Base-by-base conservation (phyloP, 1,284 basidiomycete species). In the Apiotrichum mycotoxinovorans region DNA sequence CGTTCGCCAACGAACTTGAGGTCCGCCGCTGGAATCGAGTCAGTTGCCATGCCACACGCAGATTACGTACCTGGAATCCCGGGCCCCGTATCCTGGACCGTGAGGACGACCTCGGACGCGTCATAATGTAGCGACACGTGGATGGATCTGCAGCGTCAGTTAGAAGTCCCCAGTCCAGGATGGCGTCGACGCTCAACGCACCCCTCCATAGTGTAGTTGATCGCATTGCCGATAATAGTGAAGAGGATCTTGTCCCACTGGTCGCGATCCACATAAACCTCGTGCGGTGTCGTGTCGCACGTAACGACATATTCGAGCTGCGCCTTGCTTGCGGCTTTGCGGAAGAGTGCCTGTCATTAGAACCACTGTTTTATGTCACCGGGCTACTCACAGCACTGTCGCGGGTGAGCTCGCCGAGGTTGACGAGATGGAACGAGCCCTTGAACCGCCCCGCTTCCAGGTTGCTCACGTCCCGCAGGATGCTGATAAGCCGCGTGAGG, bases 211-310 rank as follows among this genome's bases (percentile, higher is more conserved):
- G 75, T 77, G 52, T 74, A 75, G 62, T 75, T 74, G 59, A 76
- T 58, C 5, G 73, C 75, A 57, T 79, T 79, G 4, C 70, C 71
- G 47, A 78, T 64, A 2, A 79, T 62, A 50, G 76, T 77, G 67
- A 73, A 78, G 17, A 76, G 61, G 56, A 79, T 71, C 62, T 79
- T 80, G 54, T 80, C 79, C 74, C 76, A 79, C 33, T 79, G 70
- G 26, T 79, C 78, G 0, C 68, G 61, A 60, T 75, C 74, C 49
- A 79, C 69, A 57, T 71, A 80, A 10, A 72, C 69, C 18, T 70
- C 65, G 33, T 56, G 47, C 10, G 65, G 66, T 1, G 58, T 41
- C 12, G 68, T 52, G 51, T 79, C 78, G 52, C 73, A 73, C 3
- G 78, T 71, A 27, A 79, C 67, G 3, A 63, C 42, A 54, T 72